phyloP scores from a whole-genome alignment of 2,329 filamentous ascomycete species.

The Zalaria sp. region DNA sequence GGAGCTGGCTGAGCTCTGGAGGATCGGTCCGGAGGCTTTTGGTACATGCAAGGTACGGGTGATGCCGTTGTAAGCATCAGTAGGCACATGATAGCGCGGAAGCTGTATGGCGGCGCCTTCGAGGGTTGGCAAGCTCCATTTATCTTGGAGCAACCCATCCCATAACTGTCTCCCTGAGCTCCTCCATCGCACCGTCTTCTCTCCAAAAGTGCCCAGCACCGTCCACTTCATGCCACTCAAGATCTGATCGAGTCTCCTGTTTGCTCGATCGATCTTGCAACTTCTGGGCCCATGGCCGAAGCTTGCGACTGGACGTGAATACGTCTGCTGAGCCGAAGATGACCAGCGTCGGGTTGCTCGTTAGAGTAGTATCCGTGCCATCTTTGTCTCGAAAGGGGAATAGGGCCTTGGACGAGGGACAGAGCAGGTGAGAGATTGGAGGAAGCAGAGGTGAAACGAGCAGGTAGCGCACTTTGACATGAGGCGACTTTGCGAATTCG shows the following conservation, averaged over 20 bases:
- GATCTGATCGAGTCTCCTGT: conserved; percentile 13
- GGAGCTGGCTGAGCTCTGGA: no score
- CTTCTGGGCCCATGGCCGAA: conserved; percentile 50
- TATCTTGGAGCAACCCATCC: conserved; percentile 8
- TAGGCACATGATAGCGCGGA: no score
- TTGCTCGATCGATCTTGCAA: conserved; percentile 22
- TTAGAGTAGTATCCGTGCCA: conserved; percentile 34
- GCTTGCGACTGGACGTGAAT: conserved; percentile 53
- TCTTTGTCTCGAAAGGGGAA: conserved; percentile 8
- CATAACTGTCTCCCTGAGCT: conserved; percentile 11
- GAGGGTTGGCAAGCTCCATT: no score
- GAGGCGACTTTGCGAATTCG: conserved; percentile 1
- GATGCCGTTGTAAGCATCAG: no score
- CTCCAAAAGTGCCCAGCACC: conserved; percentile 40
- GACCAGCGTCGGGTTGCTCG: conserved; percentile 45
- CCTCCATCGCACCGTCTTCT: conserved; percentile 21
- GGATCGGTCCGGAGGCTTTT: no score
- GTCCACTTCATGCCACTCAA: conserved; percentile 29
- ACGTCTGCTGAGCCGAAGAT: conserved; percentile 63
- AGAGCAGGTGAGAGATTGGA: conserved; percentile 24
- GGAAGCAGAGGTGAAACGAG: conserved; percentile 33
- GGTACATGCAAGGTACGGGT: no score
- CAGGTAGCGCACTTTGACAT: conserved; percentile 22
- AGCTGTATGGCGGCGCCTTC: no score
- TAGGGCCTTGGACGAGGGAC: conserved; percentile 12